Base-by-base conservation (phyloP, 2,329 filamentous ascomycete species). In the Epichloe scottii region DNA sequence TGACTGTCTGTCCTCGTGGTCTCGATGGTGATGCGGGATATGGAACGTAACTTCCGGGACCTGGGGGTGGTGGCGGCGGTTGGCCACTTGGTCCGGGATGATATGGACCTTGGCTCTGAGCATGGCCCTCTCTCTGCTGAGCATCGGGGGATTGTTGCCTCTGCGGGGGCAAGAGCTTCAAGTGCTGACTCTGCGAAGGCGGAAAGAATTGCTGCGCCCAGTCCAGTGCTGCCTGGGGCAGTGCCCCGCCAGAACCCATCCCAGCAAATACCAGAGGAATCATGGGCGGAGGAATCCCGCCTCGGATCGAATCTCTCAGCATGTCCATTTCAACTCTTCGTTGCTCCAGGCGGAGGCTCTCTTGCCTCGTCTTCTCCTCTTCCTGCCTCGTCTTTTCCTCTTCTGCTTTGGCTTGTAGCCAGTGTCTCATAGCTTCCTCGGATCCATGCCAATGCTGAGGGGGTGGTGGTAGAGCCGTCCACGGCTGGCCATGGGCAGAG, bases 261-360 rank as follows among this genome's bases (percentile, higher is more conserved):
- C 83, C 82, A 12, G 82, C 79, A 65, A 90, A 89, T 23, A 90
- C 81, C 53, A 88, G 70, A 6, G 86, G 86, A 26, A 89, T 76
- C 75, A 89, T 79, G 37, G 82, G 76, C 12, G 85, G 84, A 10
- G 86, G 85, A 48, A 90, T 80, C 11, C 85, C 85, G 38, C 82
- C 80, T 50, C 76, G 73, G 49, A 89, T 65, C 2, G 84, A 85
- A 21, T 84, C 81, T 50, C 77, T 73, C 52, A 90, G 67, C 68
- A 90, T 89, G 44, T 81, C 81, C 61, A 84, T 78, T 66, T 89
- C 86, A 51, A 87, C 75, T 59, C 76, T 83, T 45, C 85, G 74
- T 66, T 87, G 85, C 66, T 89, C 85, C 34, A 89, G 67, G 26
- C 81, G 81, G 42, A 87, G 67, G 34, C 72, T 70, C 65, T 88